Evolutionary conservation across 805 yeast species (phyloP).

Genomic region (Wickerhamiella cacticola): DNA sequence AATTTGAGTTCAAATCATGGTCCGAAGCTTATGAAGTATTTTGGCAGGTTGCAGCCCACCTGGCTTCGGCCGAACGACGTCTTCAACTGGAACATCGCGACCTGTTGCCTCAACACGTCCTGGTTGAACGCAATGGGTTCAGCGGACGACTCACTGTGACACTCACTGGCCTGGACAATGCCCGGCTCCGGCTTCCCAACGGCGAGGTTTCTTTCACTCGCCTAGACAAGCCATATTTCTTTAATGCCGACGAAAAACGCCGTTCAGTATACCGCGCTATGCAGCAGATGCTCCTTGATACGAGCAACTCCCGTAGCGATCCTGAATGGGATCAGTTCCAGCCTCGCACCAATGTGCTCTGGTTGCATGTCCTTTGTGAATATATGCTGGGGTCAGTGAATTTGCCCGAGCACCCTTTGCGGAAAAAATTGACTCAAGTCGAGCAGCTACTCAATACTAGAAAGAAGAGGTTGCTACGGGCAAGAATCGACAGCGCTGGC

Average conservation of each 20-base stretch:
- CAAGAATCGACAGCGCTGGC: conserved; percentile 5
- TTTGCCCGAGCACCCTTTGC: conserved; percentile 6
- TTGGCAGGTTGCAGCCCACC: conserved; percentile 39
- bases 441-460: conserved; percentile 3
- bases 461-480: conserved; percentile 5
- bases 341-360: conserved; percentile 44
- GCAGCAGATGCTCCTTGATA: conserved; percentile 25
- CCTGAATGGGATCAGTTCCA: conserved; percentile 37
- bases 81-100: conserved; percentile 60
- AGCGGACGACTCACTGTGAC: conserved; percentile 8
- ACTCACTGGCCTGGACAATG: conserved; percentile 29
- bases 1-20: conserved; percentile 32
- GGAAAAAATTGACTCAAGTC: conserved; percentile 7
- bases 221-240: conserved; percentile 54
- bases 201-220: conserved; percentile 36
- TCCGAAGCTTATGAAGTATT: conserved; percentile 36
- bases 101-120: conserved; percentile 52
- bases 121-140: conserved; percentile 31
- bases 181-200: conserved; percentile 26
- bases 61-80: conserved; percentile 41
- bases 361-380: conserved; percentile 53
- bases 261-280: conserved; percentile 49
- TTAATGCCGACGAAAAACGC: conserved; percentile 45
- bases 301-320: conserved; percentile 4
- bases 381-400: conserved; percentile 26